Conservation (phyloP, 2,329 filamentous ascomycete species). For the Alternaria sp. region DNA sequence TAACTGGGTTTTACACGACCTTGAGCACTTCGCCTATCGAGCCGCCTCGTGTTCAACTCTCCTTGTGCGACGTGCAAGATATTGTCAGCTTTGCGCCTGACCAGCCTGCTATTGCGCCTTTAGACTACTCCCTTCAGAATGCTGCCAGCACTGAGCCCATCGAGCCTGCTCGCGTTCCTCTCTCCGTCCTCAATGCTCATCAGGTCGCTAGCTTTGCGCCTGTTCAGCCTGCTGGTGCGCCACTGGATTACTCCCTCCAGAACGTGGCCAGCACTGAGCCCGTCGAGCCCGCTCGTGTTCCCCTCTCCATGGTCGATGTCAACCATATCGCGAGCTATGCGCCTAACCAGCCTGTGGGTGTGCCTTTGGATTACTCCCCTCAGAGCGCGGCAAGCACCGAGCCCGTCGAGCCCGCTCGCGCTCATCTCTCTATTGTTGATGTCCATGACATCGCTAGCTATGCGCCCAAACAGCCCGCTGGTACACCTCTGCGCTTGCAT, state of each 20-base stretch:
- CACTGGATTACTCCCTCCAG: too few relatives aligned
- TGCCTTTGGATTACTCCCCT: not conserved
- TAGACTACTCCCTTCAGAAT: not conserved
- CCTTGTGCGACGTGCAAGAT: not conserved
- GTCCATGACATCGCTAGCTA: not conserved
- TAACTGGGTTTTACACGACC: not conserved
- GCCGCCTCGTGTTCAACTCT: not conserved
- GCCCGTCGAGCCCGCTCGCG: not conserved
- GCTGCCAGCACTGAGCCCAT: not conserved
- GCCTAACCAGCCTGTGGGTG: not conserved
- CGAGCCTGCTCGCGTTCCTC: too few relatives aligned
- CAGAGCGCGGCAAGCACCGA: not conserved
- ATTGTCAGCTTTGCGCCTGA: not conserved
- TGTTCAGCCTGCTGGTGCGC: too few relatives aligned
- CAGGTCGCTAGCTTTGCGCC: too few relatives aligned
- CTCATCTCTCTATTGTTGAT: not conserved
- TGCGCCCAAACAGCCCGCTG: not conserved
- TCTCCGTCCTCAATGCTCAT: too few relatives aligned
- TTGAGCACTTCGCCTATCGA: conserved; percentile 6
- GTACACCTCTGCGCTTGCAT: not conserved
- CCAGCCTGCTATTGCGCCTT: not conserved
- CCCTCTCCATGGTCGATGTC: not conserved
- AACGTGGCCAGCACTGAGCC: too few relatives aligned
- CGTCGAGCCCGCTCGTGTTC: not conserved
- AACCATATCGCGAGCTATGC: not conserved